A percentile compares a stretch with the other conserved stretches of the same genome.
Conservation (phyloP, 176 grass and related monocot genomes). For the Oryza longistaminata region DNA sequence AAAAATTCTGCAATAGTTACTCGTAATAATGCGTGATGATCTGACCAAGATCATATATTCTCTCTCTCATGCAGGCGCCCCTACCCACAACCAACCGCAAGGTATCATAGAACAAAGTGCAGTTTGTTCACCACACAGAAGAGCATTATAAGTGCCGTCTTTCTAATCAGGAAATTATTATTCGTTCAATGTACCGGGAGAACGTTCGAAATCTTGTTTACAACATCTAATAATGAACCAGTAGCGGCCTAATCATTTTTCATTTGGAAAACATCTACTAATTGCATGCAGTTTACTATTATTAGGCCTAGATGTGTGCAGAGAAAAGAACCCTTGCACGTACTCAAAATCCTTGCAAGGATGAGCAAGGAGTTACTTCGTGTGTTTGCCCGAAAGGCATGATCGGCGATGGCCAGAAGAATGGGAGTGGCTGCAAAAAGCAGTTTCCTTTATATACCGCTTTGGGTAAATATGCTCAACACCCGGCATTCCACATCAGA, state of each 20-base stretch:
- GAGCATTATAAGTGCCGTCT: neutral
- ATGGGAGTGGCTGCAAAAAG: slow-evolving; percentile 1
- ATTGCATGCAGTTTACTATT: neutral
- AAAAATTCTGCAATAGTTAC: neutral
- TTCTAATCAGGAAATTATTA: neutral
- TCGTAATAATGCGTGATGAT: neutral
- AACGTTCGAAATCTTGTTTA: neutral
- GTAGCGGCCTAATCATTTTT: neutral
- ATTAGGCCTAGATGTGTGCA: slow-evolving; percentile 34
- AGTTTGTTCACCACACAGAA: neutral
- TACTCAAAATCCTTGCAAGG: neutral
- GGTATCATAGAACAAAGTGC: neutral
- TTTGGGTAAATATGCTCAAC: slow-evolving; percentile 31
- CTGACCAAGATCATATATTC: neutral
- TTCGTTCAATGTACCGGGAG: neutral
- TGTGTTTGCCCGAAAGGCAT: slow-evolving; percentile 25
- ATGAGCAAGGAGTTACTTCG: neutral
- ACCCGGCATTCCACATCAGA: neutral
- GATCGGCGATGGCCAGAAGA: slow-evolving; percentile 3
- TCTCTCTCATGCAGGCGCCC: neutral
- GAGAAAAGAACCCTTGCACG: slow-evolving; percentile 27
- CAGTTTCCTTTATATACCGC: neutral
- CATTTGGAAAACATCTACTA: neutral
- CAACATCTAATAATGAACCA: neutral
- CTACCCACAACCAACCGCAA: neutral